Conservation (phyloP, 805 yeast species). For the Wickerhamiella alocasiicola region DNA sequence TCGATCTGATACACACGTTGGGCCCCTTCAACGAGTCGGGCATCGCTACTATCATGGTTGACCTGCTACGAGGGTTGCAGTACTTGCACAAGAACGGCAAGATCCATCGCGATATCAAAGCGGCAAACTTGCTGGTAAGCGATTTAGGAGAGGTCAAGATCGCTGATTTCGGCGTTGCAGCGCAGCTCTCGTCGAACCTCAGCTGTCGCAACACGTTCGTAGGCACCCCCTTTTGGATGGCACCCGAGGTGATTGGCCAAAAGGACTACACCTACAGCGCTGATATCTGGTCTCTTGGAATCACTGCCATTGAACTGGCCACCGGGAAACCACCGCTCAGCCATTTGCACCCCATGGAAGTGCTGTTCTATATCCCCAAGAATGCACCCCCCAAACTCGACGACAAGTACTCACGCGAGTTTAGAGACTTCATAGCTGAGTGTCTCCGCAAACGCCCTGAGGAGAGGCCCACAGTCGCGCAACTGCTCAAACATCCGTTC, state of each 20-base stretch:
- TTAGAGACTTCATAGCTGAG: constrained; percentile 52
- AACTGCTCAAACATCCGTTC: constrained; percentile 53
- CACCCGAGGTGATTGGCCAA: constrained; percentile 93
- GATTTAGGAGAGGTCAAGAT: constrained; percentile 64
- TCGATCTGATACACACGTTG: constrained; percentile 40
- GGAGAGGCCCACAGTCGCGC: constrained; percentile 51
- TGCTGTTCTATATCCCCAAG: constrained; percentile 39
- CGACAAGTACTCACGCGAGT: constrained; percentile 32
- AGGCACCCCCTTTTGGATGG: constrained; percentile 83
- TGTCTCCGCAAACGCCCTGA: constrained; percentile 65
- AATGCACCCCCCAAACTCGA: constrained; percentile 35
- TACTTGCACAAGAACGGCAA: constrained; percentile 59
- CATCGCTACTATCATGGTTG: constrained; percentile 42
- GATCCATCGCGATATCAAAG: constrained; percentile 88
- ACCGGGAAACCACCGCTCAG: constrained; percentile 61
- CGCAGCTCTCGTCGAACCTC: constrained; percentile 50
- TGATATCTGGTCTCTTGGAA: constrained; percentile 71
- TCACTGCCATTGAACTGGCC: constrained; percentile 62
- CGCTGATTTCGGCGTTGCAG: constrained; percentile 95
- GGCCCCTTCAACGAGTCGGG: constrained; percentile 46
- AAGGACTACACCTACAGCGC: constrained; percentile 61
- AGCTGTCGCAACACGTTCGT: constrained; percentile 37
- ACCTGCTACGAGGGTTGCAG: constrained; percentile 46
- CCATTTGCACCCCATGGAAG: constrained; percentile 42
- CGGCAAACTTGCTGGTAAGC: constrained; percentile 74